phyloP scores from a whole-genome alignment of 495 filamentous ascomycete genomes.

The Penicillium antarcticum region DNA sequence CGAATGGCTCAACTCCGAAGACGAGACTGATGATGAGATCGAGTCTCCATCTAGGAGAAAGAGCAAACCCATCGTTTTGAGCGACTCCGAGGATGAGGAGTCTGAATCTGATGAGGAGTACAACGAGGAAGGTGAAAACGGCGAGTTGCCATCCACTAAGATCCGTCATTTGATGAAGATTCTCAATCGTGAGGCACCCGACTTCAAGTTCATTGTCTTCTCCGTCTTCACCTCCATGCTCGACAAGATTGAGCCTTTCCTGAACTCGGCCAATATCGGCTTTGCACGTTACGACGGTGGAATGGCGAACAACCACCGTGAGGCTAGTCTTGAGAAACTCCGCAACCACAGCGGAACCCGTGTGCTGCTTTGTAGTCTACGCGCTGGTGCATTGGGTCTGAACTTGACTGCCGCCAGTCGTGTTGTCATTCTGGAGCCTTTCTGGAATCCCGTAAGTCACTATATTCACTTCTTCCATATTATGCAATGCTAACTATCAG shows the following conservation, averaged over 20 bases:
- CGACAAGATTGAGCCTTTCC: constrained; percentile 91
- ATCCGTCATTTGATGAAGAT: constrained; percentile 80
- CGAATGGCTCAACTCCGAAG: constrained; percentile 69
- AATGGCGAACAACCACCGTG: constrained; percentile 91
- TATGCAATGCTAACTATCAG: constrained; percentile 17
- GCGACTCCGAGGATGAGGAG: constrained; percentile 22
- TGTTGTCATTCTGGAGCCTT: constrained; percentile 93
- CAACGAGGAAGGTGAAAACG: constrained; percentile 44
- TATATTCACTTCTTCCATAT: background rate
- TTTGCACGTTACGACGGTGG: constrained; percentile 91
- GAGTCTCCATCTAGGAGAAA: constrained; percentile 32
- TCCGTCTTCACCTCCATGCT: constrained; percentile 98
- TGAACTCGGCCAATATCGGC: constrained; percentile 64
- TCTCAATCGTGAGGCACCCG: constrained; percentile 68
- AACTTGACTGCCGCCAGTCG: constrained; percentile 92
- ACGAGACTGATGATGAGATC: constrained; percentile 50
- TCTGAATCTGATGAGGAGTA: constrained; percentile 33
- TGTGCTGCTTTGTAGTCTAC: constrained; percentile 85
- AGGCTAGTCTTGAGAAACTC: constrained; percentile 74
- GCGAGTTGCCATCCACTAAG: constrained; percentile 76
- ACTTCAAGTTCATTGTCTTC: constrained; percentile 96
- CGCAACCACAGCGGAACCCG: constrained; percentile 69
- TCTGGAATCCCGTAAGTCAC: constrained; percentile 85
- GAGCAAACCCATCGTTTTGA: constrained; percentile 11
- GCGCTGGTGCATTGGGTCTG: constrained; percentile 87